Evolutionary conservation across 1,284 basidiomycete species (phyloP).

Genomic region (Fomitopsis betulina): DNA sequence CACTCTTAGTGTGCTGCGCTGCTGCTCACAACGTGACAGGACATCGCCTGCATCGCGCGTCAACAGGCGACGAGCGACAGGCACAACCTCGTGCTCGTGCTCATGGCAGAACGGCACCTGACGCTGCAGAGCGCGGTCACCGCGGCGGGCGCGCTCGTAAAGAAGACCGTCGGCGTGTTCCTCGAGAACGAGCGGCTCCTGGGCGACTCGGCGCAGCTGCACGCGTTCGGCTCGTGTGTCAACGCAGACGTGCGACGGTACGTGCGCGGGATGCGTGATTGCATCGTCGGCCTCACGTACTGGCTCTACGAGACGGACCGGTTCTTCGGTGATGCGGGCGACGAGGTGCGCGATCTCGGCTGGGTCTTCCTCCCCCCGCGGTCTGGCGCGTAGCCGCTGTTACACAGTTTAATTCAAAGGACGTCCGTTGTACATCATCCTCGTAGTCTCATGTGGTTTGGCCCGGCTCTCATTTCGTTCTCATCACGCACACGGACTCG

Average conservation of each 20-base stretch:
- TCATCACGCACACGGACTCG: background rate
- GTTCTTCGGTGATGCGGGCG: conserved; percentile 51
- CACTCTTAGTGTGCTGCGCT: background rate
- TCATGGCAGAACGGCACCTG: conserved; percentile 35
- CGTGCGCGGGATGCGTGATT: conserved; percentile 45
- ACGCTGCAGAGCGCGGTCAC: conserved; percentile 46
- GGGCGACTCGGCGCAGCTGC: conserved; percentile 3
- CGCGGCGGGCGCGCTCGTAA: conserved; percentile 36
- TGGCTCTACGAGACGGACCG: conserved; percentile 59
- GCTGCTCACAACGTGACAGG: conserved; percentile 28
- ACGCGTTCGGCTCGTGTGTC: conserved; percentile 8
- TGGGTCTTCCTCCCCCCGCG: conserved; percentile 49
- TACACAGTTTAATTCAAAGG: background rate
- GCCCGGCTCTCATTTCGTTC: background rate
- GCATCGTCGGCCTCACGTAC: conserved; percentile 46
- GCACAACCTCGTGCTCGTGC: conserved; percentile 41
- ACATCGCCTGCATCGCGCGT: conserved; percentile 44
- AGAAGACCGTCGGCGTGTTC: conserved; percentile 35
- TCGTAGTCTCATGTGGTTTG: background rate
- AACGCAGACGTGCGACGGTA: conserved; percentile 34
- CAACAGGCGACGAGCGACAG: conserved; percentile 29
- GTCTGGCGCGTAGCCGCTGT: background rate
- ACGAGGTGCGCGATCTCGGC: conserved; percentile 54
- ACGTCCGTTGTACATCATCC: background rate
- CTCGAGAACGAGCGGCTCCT: conserved; percentile 28